Base-by-base conservation (phyloP, 2,329 filamentous ascomycete genomes). In the Colletotrichum sp. region DNA sequence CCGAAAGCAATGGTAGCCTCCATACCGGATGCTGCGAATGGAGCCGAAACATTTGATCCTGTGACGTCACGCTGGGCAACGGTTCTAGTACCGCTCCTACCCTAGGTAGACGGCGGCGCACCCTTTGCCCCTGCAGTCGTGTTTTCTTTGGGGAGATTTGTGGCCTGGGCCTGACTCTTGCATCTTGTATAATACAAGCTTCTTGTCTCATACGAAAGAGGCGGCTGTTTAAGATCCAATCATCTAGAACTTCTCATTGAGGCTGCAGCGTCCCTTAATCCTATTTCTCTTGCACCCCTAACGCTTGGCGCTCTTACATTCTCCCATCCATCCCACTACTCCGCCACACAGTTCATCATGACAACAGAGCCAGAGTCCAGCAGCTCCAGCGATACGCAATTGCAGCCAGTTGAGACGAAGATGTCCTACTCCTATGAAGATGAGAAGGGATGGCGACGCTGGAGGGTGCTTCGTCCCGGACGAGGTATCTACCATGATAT, bases 401-500 rank as follows among this genome's bases (percentile, higher is more conserved):
- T 64, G 18, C 28, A 4, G 34, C 61, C 18, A 16, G n/a, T 38
- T 15, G n/a, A 38, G 15, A 64, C 34, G 8, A 43, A 43, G 28
- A 64, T 64, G 61, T 80, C 68, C 13, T 84, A 84, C 66, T 78
- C 79, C 8, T 87, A 84, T 67, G 83, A 86, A 32, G 78, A 80
- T 18, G 78, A 81, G 65, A 79, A 73, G 70, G 84, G 86, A 77
- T 87, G 86, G 86, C 83, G 84, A 64, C 79, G 79, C 73, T 84
- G 84, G 79, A 83, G 87, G 10, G 77, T 84, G 21, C 77, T 89
- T 7, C 84, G 83, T 36, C 88, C 88, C 9, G 85, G 87, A 60
- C 83, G 87, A 26, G 89, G 89, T 73, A 91, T 91, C 85, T 89
- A 88, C 78, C 85, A 89, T 78, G 89, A 91, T 80, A 82, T 91